Base-by-base conservation (phyloP, 345 rosid species). In the Litchi chinensis region DNA sequence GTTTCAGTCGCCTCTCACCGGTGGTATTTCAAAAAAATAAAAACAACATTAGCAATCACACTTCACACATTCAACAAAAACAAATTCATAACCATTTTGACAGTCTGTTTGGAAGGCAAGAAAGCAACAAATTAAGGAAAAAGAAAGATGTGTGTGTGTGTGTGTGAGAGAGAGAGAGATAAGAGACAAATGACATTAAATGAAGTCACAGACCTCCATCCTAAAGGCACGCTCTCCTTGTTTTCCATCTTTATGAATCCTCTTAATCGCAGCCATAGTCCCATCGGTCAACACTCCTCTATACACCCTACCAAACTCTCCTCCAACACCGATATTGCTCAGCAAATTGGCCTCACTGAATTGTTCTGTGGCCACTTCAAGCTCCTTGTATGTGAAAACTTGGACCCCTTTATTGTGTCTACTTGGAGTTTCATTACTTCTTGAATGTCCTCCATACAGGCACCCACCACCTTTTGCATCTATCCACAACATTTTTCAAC, bases 181-280 rank as follows among this genome's bases (percentile, higher is more conserved):
- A 68, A 64, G 60, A 63, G 15, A 72, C 80, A 44, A 83, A 64
- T 46, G 65, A 56, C 26, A 86, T 82, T 82, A 81, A 90, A 87
- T 85, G 91, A 84, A 84, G 86, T 67, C 74, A 78, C 83, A 82
- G 52, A 91, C 98, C 97, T 95, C 95, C 81, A 91, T 78, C 79
- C 98, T 87, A 76, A 95, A 95, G 75, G 92, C 94, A 54, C 93
- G 90, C 70, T 95, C 98, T 50, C 91, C 92, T 80, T 89, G 93
- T 68, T 88, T 95, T 73, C 91, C 89, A 67, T 87, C 88, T 76
- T 82, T 82, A 56, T 79, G 91, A 68, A 91, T 82, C 88, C 80
- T 92, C 86, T 92, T 93, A 78, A 93, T 84, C 64, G 98, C 98
- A 6, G 89, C 92, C 52, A 92, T 83, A 10, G 93, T 95, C 52